phyloP scores from a whole-genome alignment of 306 rosid species.

The Fragaria vesca region DNA sequence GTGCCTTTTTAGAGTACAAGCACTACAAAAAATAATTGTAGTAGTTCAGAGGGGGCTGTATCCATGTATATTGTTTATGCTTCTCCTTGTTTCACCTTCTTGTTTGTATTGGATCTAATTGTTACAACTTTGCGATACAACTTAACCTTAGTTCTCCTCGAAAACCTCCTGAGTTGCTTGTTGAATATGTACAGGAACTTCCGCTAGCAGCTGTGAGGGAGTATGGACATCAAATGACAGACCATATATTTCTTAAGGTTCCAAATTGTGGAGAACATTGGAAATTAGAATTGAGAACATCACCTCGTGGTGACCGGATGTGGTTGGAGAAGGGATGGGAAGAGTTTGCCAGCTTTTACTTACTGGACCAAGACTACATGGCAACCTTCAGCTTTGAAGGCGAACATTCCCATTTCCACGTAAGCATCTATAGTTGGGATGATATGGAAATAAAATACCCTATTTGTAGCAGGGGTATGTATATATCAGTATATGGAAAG shows the following conservation, averaged over 20 bases:
- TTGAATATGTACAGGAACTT: not conserved
- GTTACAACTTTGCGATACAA: not conserved
- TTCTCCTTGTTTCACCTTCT: too few relatives aligned
- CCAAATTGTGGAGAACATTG: not conserved
- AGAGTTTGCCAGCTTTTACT: slow-evolving; percentile 5
- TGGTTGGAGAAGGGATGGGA: not conserved
- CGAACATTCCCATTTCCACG: not conserved
- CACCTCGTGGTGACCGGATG: not conserved
- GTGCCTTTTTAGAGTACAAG: too few relatives aligned
- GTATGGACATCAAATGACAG: not conserved
- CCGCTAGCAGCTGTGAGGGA: not conserved
- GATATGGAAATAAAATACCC: slow-evolving; percentile 2
- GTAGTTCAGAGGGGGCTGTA: too few relatives aligned
- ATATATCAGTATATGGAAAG: not conserved
- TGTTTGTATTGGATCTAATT: not conserved
- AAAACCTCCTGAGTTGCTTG: not conserved
- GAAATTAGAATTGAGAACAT: not conserved
- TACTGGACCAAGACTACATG: not conserved
- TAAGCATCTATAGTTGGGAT: not conserved
- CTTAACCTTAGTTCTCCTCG: not conserved
- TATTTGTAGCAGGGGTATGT: not conserved
- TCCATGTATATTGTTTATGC: too few relatives aligned
- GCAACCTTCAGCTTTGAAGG: not conserved
- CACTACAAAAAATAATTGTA: too few relatives aligned
- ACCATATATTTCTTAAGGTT: not conserved